Evolutionary conservation across 768 basidiomycete species (phyloP).

Genomic region (Strobilomyces echinocephalus): DNA sequence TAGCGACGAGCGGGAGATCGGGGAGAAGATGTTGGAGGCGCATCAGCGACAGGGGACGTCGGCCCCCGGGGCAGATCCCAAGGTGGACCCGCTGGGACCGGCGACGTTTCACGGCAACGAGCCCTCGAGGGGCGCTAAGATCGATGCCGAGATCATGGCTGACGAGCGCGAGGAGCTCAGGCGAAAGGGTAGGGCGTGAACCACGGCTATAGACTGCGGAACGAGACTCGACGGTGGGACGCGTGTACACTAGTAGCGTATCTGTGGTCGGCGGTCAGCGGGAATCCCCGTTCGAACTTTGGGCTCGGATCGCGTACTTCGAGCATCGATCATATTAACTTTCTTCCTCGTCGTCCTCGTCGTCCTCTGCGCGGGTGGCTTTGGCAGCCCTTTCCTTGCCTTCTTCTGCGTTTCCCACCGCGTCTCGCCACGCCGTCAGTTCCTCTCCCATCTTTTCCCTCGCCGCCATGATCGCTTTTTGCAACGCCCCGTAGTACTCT

Average conservation of each 20-base stretch:
- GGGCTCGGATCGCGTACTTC: background rate
- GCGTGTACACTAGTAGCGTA: background rate
- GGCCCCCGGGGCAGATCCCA: slow-evolving; percentile 30
- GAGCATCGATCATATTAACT: background rate
- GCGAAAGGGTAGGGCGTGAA: slow-evolving; percentile 38
- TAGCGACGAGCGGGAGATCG: slow-evolving; percentile 43
- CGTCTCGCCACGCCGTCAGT: slow-evolving; percentile 71
- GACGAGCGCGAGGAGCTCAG: slow-evolving; percentile 48
- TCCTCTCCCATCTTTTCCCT: slow-evolving; percentile 57
- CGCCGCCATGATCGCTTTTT: slow-evolving; percentile 46
- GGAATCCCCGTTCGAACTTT: background rate
- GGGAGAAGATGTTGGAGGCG: slow-evolving; percentile 35
- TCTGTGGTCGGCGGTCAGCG: background rate
- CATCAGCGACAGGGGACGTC: slow-evolving; percentile 26
- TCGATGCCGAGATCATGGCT: slow-evolving; percentile 51
- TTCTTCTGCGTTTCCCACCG: slow-evolving; percentile 60
- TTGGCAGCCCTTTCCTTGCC: slow-evolving; percentile 50
- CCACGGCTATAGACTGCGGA: background rate
- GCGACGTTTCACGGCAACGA: slow-evolving; percentile 52
- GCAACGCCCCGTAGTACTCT: slow-evolving; percentile 49
- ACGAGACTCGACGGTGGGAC: background rate
- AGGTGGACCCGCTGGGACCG: slow-evolving; percentile 44
- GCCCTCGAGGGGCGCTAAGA: slow-evolving; percentile 52
- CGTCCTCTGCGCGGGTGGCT: slow-evolving; percentile 41
- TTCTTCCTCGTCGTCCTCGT: slow-evolving; percentile 41